Conservation (phyloP, 31 red algal genomes). For the Asparagopsis taxiformis region DNA sequence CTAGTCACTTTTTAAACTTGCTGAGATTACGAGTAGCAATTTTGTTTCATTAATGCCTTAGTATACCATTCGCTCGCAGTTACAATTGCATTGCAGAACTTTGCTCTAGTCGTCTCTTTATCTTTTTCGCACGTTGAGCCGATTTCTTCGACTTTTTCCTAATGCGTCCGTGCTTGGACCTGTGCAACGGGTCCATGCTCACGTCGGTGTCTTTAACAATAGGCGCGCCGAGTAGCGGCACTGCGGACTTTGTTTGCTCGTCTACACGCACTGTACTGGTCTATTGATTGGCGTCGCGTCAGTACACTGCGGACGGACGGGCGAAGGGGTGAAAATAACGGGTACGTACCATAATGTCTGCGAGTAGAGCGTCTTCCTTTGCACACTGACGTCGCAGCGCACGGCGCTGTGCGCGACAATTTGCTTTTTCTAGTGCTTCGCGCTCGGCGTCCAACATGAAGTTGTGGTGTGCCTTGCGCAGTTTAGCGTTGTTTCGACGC, state of each 20-base stretch:
- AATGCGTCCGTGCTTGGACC: neutral
- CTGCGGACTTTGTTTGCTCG: too few relatives aligned
- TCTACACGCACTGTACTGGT: too few relatives aligned
- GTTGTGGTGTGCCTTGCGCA: constrained; percentile 11
- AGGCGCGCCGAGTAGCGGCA: constrained; percentile 12
- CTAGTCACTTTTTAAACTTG: too few relatives aligned
- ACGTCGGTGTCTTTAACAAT: constrained; percentile 21
- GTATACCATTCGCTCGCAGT: neutral
- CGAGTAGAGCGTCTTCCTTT: constrained; percentile 11
- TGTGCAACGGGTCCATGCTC: constrained; percentile 23
- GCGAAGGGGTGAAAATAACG: neutral
- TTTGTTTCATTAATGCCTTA: neutral
- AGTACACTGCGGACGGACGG: neutral
- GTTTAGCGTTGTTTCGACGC: constrained; percentile 16
- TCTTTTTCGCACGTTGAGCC: constrained; percentile 26
- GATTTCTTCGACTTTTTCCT: constrained; percentile 28
- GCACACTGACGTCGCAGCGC: constrained; percentile 1
- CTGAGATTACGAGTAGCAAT: too few relatives aligned
- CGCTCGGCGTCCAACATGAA: constrained; percentile 20
- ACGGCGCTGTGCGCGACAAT: constrained; percentile 11
- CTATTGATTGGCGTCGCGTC: constrained; percentile 4
- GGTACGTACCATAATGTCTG: constrained; percentile 28
- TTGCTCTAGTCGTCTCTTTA: constrained; percentile 1
- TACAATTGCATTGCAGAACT: constrained; percentile 3
- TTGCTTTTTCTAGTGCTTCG: neutral